phyloP scores from a whole-genome alignment of 805 yeast genomes.

The Starmerella bombi region DNA sequence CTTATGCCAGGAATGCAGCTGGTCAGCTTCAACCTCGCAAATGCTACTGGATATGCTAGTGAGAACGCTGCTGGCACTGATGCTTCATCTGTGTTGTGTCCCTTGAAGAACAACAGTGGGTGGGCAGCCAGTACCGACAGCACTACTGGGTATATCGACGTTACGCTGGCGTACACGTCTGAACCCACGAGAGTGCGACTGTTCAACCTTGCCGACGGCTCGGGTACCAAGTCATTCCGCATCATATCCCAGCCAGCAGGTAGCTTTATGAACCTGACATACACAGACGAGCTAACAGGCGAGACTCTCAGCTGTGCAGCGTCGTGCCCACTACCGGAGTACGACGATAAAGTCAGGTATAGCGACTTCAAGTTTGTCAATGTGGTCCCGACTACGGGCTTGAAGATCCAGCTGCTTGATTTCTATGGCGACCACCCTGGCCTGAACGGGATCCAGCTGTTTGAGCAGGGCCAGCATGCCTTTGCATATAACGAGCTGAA shows the following conservation, averaged over 20 bases:
- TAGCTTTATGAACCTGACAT: conserved; percentile 85
- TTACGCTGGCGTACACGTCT: conserved; percentile 25
- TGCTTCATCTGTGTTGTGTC: conserved; percentile 41
- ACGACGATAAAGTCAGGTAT: conserved; percentile 25
- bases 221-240: conserved; percentile 48
- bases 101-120: conserved; percentile 26
- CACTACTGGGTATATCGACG: conserved; percentile 11
- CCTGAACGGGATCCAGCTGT: conserved; percentile 60
- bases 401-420: conserved; percentile 50
- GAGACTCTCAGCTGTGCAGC: conserved; percentile 63
- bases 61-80: conserved; percentile 2
- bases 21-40: conserved; percentile 12
- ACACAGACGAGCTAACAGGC: conserved; percentile 53
- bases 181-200: conserved; percentile 61
- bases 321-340: conserved; percentile 59
- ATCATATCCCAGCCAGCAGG: conserved; percentile 63
- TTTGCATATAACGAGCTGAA: conserved; percentile 64
- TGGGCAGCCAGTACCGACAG: conserved; percentile 17
- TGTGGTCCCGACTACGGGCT: conserved; percentile 41
- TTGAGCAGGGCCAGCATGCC: conserved; percentile 40
- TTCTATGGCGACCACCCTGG: conserved; percentile 62
- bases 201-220: conserved; percentile 42
- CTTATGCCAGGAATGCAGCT: conserved; percentile 15
- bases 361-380: conserved; percentile 79
- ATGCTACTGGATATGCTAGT: conserved; percentile 11